These are phyloP conservation scores for Exophiala sp. DNA, from an alignment of 2,329 filamentous ascomycete genomes.

Conservation along the genomic window DNA sequence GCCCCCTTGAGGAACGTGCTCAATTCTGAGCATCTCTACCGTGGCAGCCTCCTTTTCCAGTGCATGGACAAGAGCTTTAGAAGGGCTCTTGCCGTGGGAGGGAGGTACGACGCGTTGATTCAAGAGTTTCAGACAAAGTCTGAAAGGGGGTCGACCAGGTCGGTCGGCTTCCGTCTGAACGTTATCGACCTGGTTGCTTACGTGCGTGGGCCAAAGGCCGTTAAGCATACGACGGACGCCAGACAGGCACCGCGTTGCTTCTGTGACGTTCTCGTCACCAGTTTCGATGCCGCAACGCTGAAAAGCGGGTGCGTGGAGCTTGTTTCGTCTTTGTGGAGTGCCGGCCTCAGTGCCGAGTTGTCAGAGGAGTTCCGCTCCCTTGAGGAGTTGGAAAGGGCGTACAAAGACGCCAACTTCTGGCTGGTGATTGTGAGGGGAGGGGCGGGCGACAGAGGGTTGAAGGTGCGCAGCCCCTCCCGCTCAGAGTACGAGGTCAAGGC, in stretches of 20 bases:
- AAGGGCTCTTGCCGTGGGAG: conserved; percentile 81
- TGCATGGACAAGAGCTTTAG: conserved; percentile 80
- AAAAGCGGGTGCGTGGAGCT: conserved; percentile 73
- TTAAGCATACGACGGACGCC: background rate
- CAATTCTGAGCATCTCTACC: conserved; percentile 87
- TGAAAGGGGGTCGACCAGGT: conserved; percentile 67
- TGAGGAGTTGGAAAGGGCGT: conserved; percentile 66
- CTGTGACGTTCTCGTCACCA: conserved; percentile 77
- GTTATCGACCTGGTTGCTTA: conserved; percentile 24
- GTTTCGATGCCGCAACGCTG: conserved; percentile 74
- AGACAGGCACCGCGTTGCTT: background rate
- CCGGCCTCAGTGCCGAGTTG: conserved; percentile 84
- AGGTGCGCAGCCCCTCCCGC: conserved; percentile 72
- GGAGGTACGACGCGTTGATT: conserved; percentile 87
- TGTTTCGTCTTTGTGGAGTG: conserved; percentile 73
- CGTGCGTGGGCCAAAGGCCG: conserved; percentile 13
- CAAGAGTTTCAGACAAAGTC: conserved; percentile 71
- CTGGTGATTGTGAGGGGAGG: conserved; percentile 73
- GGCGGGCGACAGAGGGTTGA: conserved; percentile 59
- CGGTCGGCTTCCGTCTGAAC: conserved; percentile 71
- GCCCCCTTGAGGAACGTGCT: conserved; percentile 69
- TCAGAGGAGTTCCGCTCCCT: conserved; percentile 73
- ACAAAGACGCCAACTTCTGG: conserved; percentile 73
- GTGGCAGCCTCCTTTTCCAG: conserved; percentile 81
- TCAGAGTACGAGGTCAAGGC: conserved; percentile 80